Evolutionary conservation across 805 yeast genomes (phyloP).

Genomic region (Yueomyces sinensis): DNA sequence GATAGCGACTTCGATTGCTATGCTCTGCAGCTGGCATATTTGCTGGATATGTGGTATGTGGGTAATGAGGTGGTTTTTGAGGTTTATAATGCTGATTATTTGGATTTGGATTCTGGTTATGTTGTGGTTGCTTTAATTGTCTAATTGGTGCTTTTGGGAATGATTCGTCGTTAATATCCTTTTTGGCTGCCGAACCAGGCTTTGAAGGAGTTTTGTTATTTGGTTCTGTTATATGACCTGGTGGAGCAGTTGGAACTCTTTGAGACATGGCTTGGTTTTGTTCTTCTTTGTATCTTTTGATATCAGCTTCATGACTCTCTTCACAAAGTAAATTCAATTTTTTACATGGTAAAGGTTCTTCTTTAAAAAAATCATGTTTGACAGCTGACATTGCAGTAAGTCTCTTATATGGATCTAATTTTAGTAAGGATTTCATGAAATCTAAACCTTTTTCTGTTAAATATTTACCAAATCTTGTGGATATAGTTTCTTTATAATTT

Average conservation of each 20-base stretch:
- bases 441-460: conserved; percentile 33
- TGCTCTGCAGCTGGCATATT: too few species aligned
- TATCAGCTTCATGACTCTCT: conserved; percentile 84
- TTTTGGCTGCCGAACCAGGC: too few species aligned
- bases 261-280: conserved; percentile 21
- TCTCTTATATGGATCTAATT: conserved; percentile 59
- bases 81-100: too few species aligned
- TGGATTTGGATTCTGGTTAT: too few species aligned
- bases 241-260: conserved; percentile 23
- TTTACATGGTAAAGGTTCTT: conserved; percentile 51
- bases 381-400: conserved; percentile 72
- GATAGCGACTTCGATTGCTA: too few species aligned
- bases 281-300: conserved; percentile 39
- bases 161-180: too few species aligned
- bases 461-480: conserved; percentile 31
- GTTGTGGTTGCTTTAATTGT: too few species aligned
- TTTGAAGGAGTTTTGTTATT: not conserved
- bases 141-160: too few species aligned
- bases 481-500: conserved; percentile 29
- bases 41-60: too few species aligned
- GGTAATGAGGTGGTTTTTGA: too few species aligned
- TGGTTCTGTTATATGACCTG: conserved; percentile 18
- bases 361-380: conserved; percentile 51
- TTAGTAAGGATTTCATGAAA: conserved; percentile 48
- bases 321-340: conserved; percentile 54